phyloP scores from a whole-genome alignment of 805 yeast species.

The Lipomyces orientalis region DNA sequence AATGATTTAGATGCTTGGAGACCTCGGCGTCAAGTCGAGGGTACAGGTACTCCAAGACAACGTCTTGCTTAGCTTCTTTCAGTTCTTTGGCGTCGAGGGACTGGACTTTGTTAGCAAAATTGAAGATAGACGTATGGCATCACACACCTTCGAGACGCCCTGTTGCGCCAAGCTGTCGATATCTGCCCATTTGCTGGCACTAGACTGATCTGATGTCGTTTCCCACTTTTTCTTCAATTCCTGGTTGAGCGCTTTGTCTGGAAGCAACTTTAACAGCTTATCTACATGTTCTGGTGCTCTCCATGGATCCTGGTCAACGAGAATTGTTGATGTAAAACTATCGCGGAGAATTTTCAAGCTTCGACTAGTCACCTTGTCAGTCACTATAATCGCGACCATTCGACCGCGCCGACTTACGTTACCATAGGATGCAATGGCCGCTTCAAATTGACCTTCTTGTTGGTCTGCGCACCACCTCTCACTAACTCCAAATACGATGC shows the following conservation, averaged over 20 bases:
- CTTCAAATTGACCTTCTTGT: conserved; percentile 58
- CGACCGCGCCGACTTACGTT: conserved; percentile 17
- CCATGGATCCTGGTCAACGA: conserved; percentile 92
- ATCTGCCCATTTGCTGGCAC: conserved; percentile 80
- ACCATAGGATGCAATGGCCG: conserved; percentile 89
- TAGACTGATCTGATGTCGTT: conserved; percentile 55
- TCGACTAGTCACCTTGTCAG: conserved; percentile 50
- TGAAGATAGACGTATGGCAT: conserved; percentile 22
- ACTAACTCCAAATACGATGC: conserved; percentile 84
- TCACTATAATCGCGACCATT: background rate
- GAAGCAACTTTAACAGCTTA: conserved; percentile 64
- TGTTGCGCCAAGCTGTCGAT: conserved; percentile 53
- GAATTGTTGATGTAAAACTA: conserved; percentile 66
- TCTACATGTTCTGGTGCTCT: conserved; percentile 57
- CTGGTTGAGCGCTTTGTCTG: conserved; percentile 55
- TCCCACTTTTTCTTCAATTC: conserved; percentile 68
- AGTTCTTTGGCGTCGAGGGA: conserved; percentile 54
- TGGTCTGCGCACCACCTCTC: conserved; percentile 51
- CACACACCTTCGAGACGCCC: conserved; percentile 40
- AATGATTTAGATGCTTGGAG: conserved; percentile 84
- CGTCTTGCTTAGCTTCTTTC: conserved; percentile 78
- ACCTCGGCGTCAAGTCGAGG: conserved; percentile 95
- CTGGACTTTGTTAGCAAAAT: conserved; percentile 23
- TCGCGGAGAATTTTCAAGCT: conserved; percentile 70
- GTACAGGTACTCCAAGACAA: conserved; percentile 78